Evolutionary conservation across 306 rosid species (phyloP).

Genomic region (Fagus sylvatica): DNA sequence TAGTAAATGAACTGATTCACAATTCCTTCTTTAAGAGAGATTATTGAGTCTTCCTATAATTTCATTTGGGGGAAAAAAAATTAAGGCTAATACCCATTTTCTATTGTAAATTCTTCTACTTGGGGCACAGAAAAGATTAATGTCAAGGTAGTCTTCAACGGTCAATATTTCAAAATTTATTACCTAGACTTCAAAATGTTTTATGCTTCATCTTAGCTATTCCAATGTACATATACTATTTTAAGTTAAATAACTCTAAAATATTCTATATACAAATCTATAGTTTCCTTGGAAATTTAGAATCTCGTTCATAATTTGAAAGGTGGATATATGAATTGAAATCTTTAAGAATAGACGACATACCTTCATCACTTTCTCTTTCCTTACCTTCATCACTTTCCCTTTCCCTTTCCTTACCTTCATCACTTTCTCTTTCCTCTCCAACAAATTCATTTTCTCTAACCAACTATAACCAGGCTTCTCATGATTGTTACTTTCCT

Average conservation of each 20-base stretch:
- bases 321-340: no score
- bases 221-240: neutral
- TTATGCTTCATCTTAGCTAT: neutral
- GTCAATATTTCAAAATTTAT: neutral
- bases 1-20: neutral
- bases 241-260: neutral
- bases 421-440: conserved; percentile 17
- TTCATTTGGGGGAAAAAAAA: neutral
- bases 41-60: neutral
- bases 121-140: neutral
- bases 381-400: no score
- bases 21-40: neutral
- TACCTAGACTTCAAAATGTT: neutral
- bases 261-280: neutral
- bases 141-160: neutral
- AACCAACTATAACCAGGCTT: conserved; percentile 57
- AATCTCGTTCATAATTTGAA: neutral
- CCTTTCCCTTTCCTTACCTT: no score
- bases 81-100: neutral
- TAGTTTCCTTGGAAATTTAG: neutral
- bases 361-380: conserved; percentile 9
- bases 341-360: no score
- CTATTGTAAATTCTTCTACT: neutral
- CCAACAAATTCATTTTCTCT: conserved; percentile 21
- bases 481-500: conserved; percentile 45